These are phyloP conservation scores for Tulasnella sp. DNA, from an alignment of 768 basidiomycete species.

Conservation along the genomic window DNA sequence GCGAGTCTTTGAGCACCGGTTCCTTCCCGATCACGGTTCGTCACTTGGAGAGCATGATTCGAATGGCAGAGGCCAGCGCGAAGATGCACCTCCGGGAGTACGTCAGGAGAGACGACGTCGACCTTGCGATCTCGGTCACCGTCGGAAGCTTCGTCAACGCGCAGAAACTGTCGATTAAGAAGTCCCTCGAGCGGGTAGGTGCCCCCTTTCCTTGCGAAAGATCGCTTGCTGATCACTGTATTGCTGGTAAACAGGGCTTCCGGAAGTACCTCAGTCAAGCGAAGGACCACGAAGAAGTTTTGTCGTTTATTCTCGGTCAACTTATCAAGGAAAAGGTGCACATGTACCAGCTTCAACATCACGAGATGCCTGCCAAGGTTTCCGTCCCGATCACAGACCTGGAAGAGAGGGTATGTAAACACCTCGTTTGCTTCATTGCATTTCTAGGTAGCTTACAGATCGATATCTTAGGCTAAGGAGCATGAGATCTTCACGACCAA, in stretches of 20 bases:
- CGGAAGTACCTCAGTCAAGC: conserved; percentile 96
- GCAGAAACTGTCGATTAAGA: conserved; percentile 98
- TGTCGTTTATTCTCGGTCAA: conserved; percentile 90
- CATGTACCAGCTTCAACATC: conserved; percentile 69
- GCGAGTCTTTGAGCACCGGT: no score
- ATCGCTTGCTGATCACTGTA: background rate
- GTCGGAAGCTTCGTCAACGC: conserved; percentile 93
- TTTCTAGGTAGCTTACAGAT: conserved; percentile 13
- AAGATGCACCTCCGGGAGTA: conserved; percentile 97
- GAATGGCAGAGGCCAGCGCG: conserved; percentile 94
- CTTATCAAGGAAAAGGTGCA: conserved; percentile 90
- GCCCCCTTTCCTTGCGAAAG: background rate
- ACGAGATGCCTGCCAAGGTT: conserved; percentile 73
- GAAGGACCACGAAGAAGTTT: conserved; percentile 91
- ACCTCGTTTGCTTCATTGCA: background rate
- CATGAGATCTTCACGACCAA: conserved; percentile 90
- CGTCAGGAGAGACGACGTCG: conserved; percentile 92
- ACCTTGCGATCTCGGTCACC: conserved; percentile 93
- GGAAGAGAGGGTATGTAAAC: conserved; percentile 72
- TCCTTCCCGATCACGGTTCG: conserved; percentile 97
- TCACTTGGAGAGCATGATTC: conserved; percentile 98
- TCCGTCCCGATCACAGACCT: conserved; percentile 74
- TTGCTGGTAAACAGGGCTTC: conserved; percentile 61
- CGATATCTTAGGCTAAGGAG: conserved; percentile 71
- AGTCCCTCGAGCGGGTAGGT: conserved; percentile 83